These are phyloP conservation scores for Penicillium brevicompactum DNA, from an alignment of 2,329 filamentous ascomycete genomes.

Conservation along the genomic window DNA sequence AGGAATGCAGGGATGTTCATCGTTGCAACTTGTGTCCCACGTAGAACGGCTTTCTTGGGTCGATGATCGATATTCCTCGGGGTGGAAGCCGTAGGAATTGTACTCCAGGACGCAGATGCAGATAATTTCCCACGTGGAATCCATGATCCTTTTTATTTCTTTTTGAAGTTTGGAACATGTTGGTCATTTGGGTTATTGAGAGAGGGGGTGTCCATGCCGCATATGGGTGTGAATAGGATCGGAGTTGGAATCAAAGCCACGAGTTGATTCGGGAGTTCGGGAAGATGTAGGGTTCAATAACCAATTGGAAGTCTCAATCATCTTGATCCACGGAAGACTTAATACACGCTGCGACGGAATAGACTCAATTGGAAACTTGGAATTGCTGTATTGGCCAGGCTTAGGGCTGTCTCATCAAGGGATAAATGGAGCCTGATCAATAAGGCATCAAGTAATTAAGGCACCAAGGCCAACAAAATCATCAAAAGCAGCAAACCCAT, in stretches of 20 bases:
- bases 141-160: conserved; percentile 13
- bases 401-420: not conserved
- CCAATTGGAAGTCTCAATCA: not conserved
- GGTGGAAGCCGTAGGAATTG: not conserved
- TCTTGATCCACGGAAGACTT: not conserved
- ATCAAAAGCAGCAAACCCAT: not conserved
- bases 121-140: not conserved
- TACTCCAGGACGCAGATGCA: not conserved
- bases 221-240: conserved; percentile 23
- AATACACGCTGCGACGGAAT: not conserved
- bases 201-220: conserved; percentile 4
- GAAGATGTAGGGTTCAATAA: not conserved
- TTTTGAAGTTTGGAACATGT: conserved; percentile 3
- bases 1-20: conserved; percentile 26
- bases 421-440: not conserved
- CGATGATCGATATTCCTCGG: not conserved
- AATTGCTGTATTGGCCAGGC: not conserved
- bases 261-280: not conserved
- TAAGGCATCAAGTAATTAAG: not conserved
- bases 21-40: not conserved
- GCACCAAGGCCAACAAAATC: not conserved
- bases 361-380: not conserved
- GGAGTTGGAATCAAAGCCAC: not conserved
- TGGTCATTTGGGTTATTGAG: conserved; percentile 3
- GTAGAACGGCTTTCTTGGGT: not conserved